These are phyloP conservation scores for Xerocomus potaroensis DNA, from an alignment of 768 basidiomycete species.

Conservation along the genomic window DNA sequence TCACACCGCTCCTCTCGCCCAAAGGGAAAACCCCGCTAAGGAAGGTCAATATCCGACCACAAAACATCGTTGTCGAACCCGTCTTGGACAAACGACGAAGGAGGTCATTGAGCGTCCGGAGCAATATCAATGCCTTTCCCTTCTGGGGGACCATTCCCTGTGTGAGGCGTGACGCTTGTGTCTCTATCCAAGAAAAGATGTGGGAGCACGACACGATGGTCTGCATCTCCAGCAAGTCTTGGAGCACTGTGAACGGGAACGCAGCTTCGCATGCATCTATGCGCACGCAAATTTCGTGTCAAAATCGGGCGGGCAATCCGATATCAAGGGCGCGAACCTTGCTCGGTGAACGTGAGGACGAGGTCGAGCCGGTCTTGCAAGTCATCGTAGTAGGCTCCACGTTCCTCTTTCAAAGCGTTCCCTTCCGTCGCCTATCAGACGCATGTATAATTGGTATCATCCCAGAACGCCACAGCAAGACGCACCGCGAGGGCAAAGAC, in stretches of 20 bases:
- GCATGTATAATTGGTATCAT: no score
- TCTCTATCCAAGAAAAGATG: constrained; percentile 86
- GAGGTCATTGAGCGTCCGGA: constrained; percentile 84
- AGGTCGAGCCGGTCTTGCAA: constrained; percentile 66
- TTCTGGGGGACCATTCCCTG: constrained; percentile 79
- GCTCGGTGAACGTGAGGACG: constrained; percentile 71
- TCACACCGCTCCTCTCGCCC: constrained; percentile 88
- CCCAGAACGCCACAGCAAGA: constrained; percentile 10
- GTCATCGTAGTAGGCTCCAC: constrained; percentile 55
- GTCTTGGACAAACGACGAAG: constrained; percentile 83
- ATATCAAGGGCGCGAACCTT: constrained; percentile 43
- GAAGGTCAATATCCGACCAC: constrained; percentile 85
- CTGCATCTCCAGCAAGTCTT: constrained; percentile 81
- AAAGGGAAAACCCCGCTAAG: constrained; percentile 82
- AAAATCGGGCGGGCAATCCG: background rate
- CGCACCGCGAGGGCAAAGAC: constrained; percentile 69
- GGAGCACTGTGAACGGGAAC: constrained; percentile 69
- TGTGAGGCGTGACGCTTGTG: constrained; percentile 63
- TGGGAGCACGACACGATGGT: constrained; percentile 83
- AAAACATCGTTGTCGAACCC: constrained; percentile 80
- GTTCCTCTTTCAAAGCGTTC: constrained; percentile 48
- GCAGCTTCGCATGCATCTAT: constrained; percentile 74
- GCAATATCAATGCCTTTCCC: constrained; percentile 80
- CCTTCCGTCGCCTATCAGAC: constrained; percentile 60
- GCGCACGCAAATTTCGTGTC: background rate